phyloP scores from a whole-genome alignment of 495 filamentous ascomycete species.

The Chaetomium tenue region DNA sequence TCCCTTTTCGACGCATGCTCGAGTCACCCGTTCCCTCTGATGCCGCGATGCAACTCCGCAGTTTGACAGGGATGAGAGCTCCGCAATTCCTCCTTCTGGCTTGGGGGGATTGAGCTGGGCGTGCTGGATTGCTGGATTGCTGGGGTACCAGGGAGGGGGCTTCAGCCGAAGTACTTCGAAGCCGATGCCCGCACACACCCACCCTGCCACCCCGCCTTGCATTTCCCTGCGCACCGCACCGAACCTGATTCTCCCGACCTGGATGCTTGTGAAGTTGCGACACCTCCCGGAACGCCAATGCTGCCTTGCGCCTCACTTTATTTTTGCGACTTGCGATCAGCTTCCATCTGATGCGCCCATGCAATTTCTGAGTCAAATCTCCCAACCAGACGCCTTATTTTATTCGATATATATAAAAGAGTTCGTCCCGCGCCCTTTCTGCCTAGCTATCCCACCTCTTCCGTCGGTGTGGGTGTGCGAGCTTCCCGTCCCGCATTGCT shows the following conservation, averaged over 20 bases:
- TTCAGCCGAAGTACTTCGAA: not conserved
- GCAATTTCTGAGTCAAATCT: conserved; percentile 11
- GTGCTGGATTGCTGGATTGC: too few relatives aligned
- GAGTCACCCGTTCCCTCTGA: conserved; percentile 15
- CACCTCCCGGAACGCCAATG: conserved; percentile 11
- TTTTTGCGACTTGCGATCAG: conserved; percentile 21
- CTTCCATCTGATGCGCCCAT: conserved; percentile 14
- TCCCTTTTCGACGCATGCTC: not conserved
- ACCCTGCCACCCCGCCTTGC: conserved; percentile 8
- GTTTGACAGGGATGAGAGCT: conserved; percentile 19
- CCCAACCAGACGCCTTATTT: not conserved
- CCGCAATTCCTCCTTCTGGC: conserved; percentile 8
- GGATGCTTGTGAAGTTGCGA: conserved; percentile 2
- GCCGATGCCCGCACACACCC: conserved; percentile 10
- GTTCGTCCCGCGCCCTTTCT: conserved; percentile 20
- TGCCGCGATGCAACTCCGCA: conserved; percentile 8
- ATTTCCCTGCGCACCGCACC: conserved; percentile 16
- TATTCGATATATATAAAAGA: conserved; percentile 16
- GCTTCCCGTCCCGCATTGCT: conserved; percentile 17
- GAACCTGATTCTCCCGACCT: conserved; percentile 16
- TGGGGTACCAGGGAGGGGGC: too few relatives aligned
- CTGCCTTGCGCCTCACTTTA: conserved; percentile 28
- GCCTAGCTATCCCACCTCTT: not conserved
- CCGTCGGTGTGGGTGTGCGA: not conserved
- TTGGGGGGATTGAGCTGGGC: too few relatives aligned